A percentile compares a stretch with the other conserved stretches of the same genome.
Conservation (phyloP, 1,284 basidiomycete genomes). For the Ganoderma sinense region DNA sequence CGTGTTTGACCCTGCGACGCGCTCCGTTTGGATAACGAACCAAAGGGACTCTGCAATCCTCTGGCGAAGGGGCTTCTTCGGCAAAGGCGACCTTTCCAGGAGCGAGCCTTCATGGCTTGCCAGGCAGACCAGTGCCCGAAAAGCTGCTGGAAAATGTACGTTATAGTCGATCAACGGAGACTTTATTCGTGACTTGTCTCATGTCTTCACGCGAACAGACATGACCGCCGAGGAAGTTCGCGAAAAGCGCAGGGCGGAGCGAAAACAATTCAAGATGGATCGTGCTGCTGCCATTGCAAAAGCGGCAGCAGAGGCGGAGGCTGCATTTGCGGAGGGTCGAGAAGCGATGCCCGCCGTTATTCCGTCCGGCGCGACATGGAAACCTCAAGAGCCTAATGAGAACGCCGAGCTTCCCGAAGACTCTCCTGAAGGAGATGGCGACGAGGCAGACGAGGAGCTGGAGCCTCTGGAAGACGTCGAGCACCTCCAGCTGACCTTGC, state of each 20-base stretch:
- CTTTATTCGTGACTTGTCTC: not conserved
- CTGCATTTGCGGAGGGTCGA: conserved; percentile 73
- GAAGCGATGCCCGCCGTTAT: conserved; percentile 52
- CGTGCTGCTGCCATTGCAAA: conserved; percentile 82
- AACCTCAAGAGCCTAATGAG: conserved; percentile 45
- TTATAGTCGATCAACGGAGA: not conserved
- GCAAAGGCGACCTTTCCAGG: conserved; percentile 92
- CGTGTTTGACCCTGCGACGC: conserved; percentile 74
- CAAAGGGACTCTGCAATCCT: conserved; percentile 69
- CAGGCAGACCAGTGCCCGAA: conserved; percentile 73
- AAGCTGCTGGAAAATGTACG: conserved; percentile 63
- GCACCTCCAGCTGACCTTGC: conserved; percentile 90
- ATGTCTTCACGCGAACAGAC: conserved; percentile 44
- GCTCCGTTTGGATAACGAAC: conserved; percentile 83
- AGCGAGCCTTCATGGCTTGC: conserved; percentile 95
- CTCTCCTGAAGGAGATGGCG: conserved; percentile 17
- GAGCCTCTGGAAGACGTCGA: conserved; percentile 78
- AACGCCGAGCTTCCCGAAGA: conserved; percentile 7
- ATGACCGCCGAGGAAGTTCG: conserved; percentile 90
- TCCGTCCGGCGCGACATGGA: conserved; percentile 83
- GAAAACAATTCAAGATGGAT: conserved; percentile 92
- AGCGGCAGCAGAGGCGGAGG: conserved; percentile 78
- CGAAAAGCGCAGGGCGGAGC: conserved; percentile 83
- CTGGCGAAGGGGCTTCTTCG: conserved; percentile 95
- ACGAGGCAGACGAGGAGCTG: conserved; percentile 44